Evolutionary conservation across 345 rosid species (phyloP).

Genomic region (Excoecaria cochinchinensis): DNA sequence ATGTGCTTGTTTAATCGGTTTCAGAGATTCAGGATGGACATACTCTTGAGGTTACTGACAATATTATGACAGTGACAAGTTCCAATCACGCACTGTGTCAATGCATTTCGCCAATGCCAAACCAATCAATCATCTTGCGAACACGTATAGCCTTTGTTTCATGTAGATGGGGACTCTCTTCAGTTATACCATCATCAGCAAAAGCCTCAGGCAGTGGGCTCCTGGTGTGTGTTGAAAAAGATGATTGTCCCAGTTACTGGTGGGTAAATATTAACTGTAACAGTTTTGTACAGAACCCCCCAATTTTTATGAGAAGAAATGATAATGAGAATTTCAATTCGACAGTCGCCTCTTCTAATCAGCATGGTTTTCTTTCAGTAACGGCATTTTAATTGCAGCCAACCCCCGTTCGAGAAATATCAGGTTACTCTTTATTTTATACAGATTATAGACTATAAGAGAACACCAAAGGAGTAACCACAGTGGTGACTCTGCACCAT

Average conservation of each 20-base stretch:
- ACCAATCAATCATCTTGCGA: not conserved
- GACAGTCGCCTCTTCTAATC: not conserved
- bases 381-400: not conserved
- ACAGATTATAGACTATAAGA: not conserved
- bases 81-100: not conserved
- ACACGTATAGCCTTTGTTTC: constrained; percentile 1
- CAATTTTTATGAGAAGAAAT: not conserved
- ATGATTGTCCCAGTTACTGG: not conserved
- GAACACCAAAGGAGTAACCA: too few species aligned
- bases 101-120: constrained; percentile 1
- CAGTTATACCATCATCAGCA: not conserved
- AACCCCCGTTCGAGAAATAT: not conserved
- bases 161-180: not conserved
- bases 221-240: constrained; percentile 23
- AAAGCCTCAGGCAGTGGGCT: not conserved
- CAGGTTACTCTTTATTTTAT: not conserved
- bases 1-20: not conserved
- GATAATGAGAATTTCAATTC: not conserved
- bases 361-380: not conserved
- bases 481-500: not conserved
- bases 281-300: constrained; percentile 29
- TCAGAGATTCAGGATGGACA: constrained; percentile 8
- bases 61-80: not conserved
- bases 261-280: constrained; percentile 11
- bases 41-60: not conserved